Conservation (phyloP, 78 protist species). For the Emiliania huxleyi region DNA sequence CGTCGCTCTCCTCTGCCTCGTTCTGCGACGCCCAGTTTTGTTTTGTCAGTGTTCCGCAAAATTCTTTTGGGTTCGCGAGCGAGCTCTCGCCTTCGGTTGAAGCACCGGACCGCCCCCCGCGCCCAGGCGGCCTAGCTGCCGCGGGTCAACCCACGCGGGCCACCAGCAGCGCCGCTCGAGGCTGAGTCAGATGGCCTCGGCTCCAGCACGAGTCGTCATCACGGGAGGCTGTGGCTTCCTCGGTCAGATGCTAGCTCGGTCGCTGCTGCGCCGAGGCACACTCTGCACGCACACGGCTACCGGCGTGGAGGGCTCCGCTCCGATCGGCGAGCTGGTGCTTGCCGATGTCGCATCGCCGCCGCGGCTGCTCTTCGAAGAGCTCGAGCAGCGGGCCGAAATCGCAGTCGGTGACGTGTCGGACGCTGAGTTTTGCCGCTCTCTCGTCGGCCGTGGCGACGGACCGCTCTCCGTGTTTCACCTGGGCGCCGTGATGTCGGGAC, state of each 20-base stretch:
- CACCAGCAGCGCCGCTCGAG: too few species aligned
- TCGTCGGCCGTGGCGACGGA: background rate
- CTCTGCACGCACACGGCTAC: background rate
- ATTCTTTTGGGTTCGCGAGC: too few species aligned
- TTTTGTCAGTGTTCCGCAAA: too few species aligned
- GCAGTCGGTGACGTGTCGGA: background rate
- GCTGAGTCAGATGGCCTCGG: too few species aligned
- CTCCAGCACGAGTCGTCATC: background rate
- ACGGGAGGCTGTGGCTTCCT: slow-evolving; percentile 9
- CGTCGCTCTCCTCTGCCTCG: too few species aligned
- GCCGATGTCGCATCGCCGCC: background rate
- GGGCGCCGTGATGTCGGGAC: background rate
- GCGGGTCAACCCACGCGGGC: too few species aligned
- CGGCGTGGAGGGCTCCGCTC: background rate
- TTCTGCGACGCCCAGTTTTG: too few species aligned
- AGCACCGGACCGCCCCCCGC: too few species aligned
- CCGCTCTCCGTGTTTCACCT: background rate
- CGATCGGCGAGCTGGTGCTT: background rate
- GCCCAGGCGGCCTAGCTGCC: too few species aligned
- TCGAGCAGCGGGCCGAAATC: background rate
- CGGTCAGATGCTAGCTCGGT: background rate
- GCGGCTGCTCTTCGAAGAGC: background rate
- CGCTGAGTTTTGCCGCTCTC: background rate
- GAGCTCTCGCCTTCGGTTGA: too few species aligned
- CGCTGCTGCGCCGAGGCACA: background rate